A percentile compares a stretch with the other conserved stretches of the same genome.
Evolutionary conservation across 768 basidiomycete species (phyloP).

Genomic region (Russula virescens): DNA sequence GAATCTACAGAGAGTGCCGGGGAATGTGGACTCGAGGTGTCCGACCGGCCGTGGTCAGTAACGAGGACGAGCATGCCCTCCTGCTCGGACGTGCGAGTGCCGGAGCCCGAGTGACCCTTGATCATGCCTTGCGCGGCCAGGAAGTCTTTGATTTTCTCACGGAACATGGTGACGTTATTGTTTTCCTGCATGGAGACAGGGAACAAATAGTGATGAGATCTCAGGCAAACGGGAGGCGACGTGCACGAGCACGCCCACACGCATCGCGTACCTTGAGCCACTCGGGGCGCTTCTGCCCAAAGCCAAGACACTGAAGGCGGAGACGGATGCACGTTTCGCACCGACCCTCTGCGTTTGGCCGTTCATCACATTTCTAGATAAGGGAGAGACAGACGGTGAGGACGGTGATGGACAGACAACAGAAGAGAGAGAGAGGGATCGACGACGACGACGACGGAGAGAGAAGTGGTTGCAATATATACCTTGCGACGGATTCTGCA

Average conservation of each 20-base stretch:
- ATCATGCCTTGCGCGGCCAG: constrained; percentile 83
- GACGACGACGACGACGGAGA: constrained; percentile 4
- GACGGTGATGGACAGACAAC: neutral
- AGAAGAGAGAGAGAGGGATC: neutral
- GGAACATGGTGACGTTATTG: constrained; percentile 57
- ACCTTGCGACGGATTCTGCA: constrained; percentile 86
- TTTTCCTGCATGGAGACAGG: constrained; percentile 45
- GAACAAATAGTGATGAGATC: constrained; percentile 1
- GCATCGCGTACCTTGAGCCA: constrained; percentile 67
- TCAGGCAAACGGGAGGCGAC: neutral
- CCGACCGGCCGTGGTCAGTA: constrained; percentile 36
- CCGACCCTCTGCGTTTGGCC: constrained; percentile 50
- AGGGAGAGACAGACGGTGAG: constrained; percentile 6
- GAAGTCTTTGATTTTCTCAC: constrained; percentile 75
- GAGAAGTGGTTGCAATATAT: constrained; percentile 18
- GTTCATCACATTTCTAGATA: constrained; percentile 86
- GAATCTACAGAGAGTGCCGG: constrained; percentile 45
- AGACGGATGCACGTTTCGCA: constrained; percentile 78
- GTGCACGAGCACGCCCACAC: constrained; percentile 4
- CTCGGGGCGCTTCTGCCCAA: constrained; percentile 79
- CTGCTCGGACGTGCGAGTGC: constrained; percentile 50
- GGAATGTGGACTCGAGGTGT: constrained; percentile 35
- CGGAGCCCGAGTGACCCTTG: constrained; percentile 76
- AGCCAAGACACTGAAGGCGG: constrained; percentile 78
- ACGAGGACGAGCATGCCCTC: constrained; percentile 51